A percentile compares a stretch with the other conserved stretches of the same genome.
phyloP scores from a whole-genome alignment of 768 basidiomycete genomes.

The Daedaleopsis sinensis region DNA sequence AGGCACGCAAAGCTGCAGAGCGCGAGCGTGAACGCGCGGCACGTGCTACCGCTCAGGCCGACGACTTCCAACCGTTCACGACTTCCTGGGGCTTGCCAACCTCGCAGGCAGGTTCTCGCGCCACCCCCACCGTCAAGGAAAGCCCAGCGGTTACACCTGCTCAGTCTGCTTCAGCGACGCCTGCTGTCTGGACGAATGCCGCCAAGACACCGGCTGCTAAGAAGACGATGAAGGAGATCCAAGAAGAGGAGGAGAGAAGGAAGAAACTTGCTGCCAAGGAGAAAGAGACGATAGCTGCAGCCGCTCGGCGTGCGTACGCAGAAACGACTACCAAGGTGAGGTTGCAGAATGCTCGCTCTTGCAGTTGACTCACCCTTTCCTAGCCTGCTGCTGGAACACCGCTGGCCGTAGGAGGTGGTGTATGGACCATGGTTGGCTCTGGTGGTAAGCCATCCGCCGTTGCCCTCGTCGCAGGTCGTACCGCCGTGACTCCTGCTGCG shows the following conservation, averaged over 20 bases:
- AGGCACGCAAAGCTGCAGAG: slow-evolving; percentile 74
- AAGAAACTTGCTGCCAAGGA: slow-evolving; percentile 68
- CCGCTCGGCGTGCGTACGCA: slow-evolving; percentile 73
- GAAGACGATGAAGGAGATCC: slow-evolving; percentile 98
- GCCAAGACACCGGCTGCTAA: slow-evolving; percentile 59
- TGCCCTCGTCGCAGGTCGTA: slow-evolving; percentile 31
- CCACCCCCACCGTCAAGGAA: slow-evolving; percentile 46
- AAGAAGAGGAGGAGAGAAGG: slow-evolving; percentile 92
- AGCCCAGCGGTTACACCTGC: slow-evolving; percentile 32
- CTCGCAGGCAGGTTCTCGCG: slow-evolving; percentile 70
- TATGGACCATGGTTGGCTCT: slow-evolving; percentile 91
- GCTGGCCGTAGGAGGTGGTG: slow-evolving; percentile 46
- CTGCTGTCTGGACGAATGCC: slow-evolving; percentile 72
- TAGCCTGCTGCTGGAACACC: slow-evolving; percentile 26
- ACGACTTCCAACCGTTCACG: slow-evolving; percentile 64
- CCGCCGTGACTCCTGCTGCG: slow-evolving; percentile 36
- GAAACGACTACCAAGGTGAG: slow-evolving; percentile 76
- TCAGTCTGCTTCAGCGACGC: slow-evolving; percentile 20
- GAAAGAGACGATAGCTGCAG: slow-evolving; percentile 52
- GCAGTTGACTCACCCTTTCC: slow-evolving; percentile 3
- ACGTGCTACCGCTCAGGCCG: slow-evolving; percentile 45
- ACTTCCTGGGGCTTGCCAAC: slow-evolving; percentile 87
- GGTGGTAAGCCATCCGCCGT: slow-evolving; percentile 60
- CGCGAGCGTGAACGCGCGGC: slow-evolving; percentile 68
- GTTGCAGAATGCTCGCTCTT: background rate